Base-by-base conservation (phyloP, 1,139 yeast genomes). In the Lodderomyces pseudojiufengensis region DNA sequence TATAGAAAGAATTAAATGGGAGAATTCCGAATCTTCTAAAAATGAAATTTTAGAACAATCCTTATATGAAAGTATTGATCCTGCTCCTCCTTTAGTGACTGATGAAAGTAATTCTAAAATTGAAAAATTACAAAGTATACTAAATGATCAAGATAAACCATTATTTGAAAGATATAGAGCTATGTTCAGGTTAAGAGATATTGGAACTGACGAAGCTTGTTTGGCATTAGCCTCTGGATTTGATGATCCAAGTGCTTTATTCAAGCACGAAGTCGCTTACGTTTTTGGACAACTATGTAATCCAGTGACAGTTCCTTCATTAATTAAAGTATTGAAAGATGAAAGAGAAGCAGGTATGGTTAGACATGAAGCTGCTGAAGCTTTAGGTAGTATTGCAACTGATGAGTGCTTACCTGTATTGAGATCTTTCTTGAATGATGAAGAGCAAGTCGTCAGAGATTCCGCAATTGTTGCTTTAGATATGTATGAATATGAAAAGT, bases 281-380 rank as follows among this genome's bases (percentile, higher is more conserved):
- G 97, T 94, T 14, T 90, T 92, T 57, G 99, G 99, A 32, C 99
- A 94, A 66, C 73, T 94, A 56, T 86, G 95, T 59, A 88, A 86
- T 61, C 96, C 97, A 12, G 88, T 82, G 24, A 82, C 95, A 27
- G 95, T 92, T 26, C 96, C 97, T 31, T 72, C 94, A 16, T 75
- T 94, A 49, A 75, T 87, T 44, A 80, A 84, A 61, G 90, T 92
- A 7, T 74, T 94, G 51, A 78, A 79, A 49, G 79, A 86, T 58
- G 77, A 73, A 40, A 56, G 63, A 12, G 96, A 94, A 66, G 97
- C 95, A 31, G 95, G 95, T 42, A 94, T 94, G 98, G 98, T 94
- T 24, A 83, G 99, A 66, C 99, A 94, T 58, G 99, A 94, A 65
- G 98, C 98, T 39, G 98, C 98, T 22, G 99, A 94, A 65, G 98